Percentiles rank a stretch among this genome's conserved stretches.
Evolutionary conservation across 2,329 filamentous ascomycete genomes (phyloP).

Genomic region (Colletotrichum shisoi): DNA sequence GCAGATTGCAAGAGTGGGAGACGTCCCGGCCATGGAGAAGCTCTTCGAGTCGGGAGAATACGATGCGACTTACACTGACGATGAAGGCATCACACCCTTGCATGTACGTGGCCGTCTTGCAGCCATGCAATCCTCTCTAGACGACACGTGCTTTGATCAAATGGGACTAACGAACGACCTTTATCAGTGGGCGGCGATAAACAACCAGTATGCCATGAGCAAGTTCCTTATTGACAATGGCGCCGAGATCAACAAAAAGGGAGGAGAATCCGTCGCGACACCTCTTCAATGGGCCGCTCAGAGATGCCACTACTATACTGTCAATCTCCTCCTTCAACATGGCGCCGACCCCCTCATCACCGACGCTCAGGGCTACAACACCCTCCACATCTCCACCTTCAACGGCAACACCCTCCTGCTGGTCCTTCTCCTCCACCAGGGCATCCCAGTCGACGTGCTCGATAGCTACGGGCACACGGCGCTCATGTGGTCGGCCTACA

Average conservation of each 20-base stretch:
- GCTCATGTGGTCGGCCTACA: conserved; percentile 99
- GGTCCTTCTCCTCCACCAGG: conserved; percentile 88
- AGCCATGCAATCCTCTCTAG: conserved; percentile 1
- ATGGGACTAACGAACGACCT: conserved; percentile 40
- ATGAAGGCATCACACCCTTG: conserved; percentile 92
- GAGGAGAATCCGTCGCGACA: conserved; percentile 92
- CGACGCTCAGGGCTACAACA: conserved; percentile 97
- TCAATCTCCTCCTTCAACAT: conserved; percentile 88
- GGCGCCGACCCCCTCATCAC: conserved; percentile 92
- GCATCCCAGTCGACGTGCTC: conserved; percentile 89
- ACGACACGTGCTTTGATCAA: conserved; percentile 12
- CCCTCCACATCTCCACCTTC: conserved; percentile 94
- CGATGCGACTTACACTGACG: conserved; percentile 83
- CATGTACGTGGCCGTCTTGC: conserved; percentile 69
- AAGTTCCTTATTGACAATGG: conserved; percentile 87
- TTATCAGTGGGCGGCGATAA: conserved; percentile 97
- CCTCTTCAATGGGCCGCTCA: conserved; percentile 97
- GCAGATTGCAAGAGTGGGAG: conserved; percentile 89
- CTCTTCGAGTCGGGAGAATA: conserved; percentile 84
- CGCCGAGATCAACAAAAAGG: conserved; percentile 92
- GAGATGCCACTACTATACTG: conserved; percentile 94
- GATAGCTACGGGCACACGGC: conserved; percentile 92
- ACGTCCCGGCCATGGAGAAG: conserved; percentile 85
- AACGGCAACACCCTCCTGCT: conserved; percentile 94
- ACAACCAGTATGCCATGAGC: conserved; percentile 97